A percentile compares a stretch with the other conserved stretches of the same genome.
These are phyloP conservation scores for Heteromeles arbutifolia DNA, from an alignment of 306 rosid genomes.

Conservation along the genomic window DNA sequence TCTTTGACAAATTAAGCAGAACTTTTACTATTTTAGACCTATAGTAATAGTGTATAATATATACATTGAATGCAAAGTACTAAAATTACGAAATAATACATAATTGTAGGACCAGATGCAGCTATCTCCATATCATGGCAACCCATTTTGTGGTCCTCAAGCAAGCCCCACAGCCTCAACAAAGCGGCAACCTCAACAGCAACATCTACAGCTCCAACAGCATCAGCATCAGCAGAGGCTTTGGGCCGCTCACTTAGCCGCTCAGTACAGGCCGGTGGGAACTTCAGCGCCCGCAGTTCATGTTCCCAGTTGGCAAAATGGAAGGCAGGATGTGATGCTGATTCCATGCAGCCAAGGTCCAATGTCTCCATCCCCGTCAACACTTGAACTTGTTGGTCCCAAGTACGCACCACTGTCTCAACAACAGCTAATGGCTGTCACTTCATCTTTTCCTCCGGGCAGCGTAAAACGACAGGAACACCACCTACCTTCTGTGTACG, in stretches of 20 bases:
- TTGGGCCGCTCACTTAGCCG: conserved; percentile 43
- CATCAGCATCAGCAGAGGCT: conserved; percentile 24
- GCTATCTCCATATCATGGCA: conserved; percentile 40
- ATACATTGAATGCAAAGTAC: neutral
- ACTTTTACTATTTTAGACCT: neutral
- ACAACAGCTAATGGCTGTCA: conserved; percentile 30
- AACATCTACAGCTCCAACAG: conserved; percentile 8
- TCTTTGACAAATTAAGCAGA: neutral
- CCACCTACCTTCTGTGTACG: conserved; percentile 31
- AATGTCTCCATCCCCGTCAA: conserved; percentile 27
- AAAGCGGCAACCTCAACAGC: conserved; percentile 32
- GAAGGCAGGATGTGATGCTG: conserved; percentile 28
- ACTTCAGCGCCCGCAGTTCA: conserved; percentile 27
- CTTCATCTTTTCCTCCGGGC: conserved; percentile 32
- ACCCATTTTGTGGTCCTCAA: conserved; percentile 26
- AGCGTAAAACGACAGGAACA: conserved; percentile 33
- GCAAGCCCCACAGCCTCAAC: conserved; percentile 23
- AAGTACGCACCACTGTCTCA: conserved; percentile 31
- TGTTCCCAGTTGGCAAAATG: conserved; percentile 45
- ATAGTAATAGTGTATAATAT: neutral
- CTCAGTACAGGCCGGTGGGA: conserved; percentile 30
- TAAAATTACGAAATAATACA: conserved; percentile 12
- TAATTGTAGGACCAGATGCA: conserved; percentile 38
- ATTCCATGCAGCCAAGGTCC: conserved; percentile 21
- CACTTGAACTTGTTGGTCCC: conserved; percentile 37